These are phyloP conservation scores for Cicer yamashitae DNA, from an alignment of 306 rosid genomes.

Conservation along the genomic window DNA sequence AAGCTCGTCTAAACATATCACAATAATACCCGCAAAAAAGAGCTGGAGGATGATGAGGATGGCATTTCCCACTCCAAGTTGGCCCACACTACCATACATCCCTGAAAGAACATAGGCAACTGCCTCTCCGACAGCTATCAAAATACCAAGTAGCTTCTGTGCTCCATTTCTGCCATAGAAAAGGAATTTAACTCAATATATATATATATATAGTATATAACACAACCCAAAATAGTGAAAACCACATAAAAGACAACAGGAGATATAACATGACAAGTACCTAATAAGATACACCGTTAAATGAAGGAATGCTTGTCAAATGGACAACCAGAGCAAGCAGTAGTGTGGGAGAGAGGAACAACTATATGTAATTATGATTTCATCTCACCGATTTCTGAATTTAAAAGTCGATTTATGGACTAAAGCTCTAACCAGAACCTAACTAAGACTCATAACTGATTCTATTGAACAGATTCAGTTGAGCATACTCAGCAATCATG, in stretches of 20 bases:
- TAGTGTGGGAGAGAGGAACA: not conserved
- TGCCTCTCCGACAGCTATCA: conserved; percentile 95
- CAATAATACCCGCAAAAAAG: conserved; percentile 93
- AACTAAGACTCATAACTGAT: not conserved
- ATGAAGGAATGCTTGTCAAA: conserved; percentile 23
- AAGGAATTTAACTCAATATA: conserved; percentile 4
- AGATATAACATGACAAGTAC: not conserved
- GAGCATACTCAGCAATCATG: not conserved
- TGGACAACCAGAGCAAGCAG: not conserved
- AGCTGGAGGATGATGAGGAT: conserved; percentile 90
- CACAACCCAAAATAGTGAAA: not conserved
- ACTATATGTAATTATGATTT: not conserved
- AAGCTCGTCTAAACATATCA: conserved; percentile 94
- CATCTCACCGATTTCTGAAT: not conserved
- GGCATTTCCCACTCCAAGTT: conserved; percentile 97
- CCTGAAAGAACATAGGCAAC: conserved; percentile 98
- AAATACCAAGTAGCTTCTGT: conserved; percentile 85
- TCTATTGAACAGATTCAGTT: not conserved
- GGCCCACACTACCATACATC: conserved; percentile 97
- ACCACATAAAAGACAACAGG: conserved; percentile 14
- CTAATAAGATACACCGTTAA: conserved; percentile 9
- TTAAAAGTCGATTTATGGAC: not conserved
- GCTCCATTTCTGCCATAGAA: conserved; percentile 74
- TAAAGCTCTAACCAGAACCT: not conserved
- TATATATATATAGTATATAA: not conserved